These are phyloP conservation scores for Chlorella sp. DNA, from an alignment of 139 green algal species.

Conservation along the genomic window DNA sequence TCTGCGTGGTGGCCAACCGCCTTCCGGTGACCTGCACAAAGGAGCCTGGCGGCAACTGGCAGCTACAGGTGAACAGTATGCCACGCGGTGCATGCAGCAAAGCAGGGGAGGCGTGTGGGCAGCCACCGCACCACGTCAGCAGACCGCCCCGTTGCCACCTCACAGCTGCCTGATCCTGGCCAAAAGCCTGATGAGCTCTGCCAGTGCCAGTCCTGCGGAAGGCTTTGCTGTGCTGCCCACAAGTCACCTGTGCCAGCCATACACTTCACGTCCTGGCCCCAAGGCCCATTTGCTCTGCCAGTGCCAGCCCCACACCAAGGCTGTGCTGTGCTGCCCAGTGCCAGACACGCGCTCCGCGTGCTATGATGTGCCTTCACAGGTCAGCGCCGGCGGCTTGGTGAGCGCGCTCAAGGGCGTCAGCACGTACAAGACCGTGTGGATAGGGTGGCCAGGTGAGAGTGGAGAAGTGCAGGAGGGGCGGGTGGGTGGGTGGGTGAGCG, in stretches of 20 bases:
- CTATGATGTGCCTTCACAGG: constrained; percentile 24
- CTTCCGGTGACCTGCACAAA: constrained; percentile 84
- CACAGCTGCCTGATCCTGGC: too few species aligned
- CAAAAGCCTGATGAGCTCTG: too few species aligned
- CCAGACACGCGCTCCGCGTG: neutral
- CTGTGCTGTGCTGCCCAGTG: neutral
- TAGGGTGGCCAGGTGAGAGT: constrained; percentile 93
- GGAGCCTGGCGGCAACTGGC: constrained; percentile 67
- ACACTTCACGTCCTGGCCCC: too few species aligned
- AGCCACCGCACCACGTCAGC: too few species aligned
- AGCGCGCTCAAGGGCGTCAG: constrained; percentile 87
- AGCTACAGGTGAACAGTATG: constrained; percentile 56
- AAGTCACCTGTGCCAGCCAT: too few species aligned
- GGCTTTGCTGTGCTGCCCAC: too few species aligned
- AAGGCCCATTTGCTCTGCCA: neutral
- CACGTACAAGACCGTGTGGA: constrained; percentile 83
- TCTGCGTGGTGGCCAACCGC: constrained; percentile 95
- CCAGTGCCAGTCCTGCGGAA: too few species aligned
- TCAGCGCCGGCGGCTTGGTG: constrained; percentile 88
- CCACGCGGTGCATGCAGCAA: neutral
- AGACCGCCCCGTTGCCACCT: too few species aligned
- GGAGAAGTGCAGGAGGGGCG: too few species aligned
- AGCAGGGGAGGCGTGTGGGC: too few species aligned
- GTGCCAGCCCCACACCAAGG: neutral
- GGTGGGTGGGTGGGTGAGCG: constrained; percentile 91